phyloP scores from a whole-genome alignment of 1,284 basidiomycete species.

The Puccinia coronata region DNA sequence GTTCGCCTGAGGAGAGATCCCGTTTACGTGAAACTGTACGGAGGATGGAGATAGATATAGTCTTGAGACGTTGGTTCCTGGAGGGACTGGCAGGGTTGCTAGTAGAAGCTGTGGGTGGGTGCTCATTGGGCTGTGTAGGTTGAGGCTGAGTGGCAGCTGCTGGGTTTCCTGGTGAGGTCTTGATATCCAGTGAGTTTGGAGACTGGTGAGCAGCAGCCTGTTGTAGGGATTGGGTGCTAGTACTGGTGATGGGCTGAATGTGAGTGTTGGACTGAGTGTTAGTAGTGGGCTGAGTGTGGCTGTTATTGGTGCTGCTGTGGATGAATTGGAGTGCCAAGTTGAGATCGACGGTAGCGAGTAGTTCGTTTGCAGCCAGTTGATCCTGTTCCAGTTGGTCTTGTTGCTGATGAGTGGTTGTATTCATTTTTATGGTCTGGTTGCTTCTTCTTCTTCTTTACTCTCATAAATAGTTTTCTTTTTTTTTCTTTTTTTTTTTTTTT shows the following conservation, averaged over 20 bases:
- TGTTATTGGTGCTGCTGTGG: not conserved
- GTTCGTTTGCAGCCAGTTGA: not conserved
- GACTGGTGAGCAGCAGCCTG: too few relatives aligned
- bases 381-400: not conserved
- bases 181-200: not conserved
- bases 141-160: not conserved
- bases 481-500: too few relatives aligned
- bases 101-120: not conserved
- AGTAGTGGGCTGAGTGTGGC: not conserved
- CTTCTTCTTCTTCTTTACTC: too few relatives aligned
- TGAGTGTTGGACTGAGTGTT: not conserved
- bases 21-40: conserved; percentile 8
- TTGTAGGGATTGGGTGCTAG: too few relatives aligned
- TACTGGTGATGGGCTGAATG: too few relatives aligned
- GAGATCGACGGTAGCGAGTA: not conserved
- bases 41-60: conserved; percentile 21
- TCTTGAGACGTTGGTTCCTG: conserved; percentile 7
- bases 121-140: not conserved
- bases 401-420: too few relatives aligned
- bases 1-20: not conserved
- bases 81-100: not conserved
- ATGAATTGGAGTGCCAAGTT: not conserved
- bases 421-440: too few relatives aligned
- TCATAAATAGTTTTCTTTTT: too few relatives aligned
- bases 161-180: not conserved